Evolutionary conservation across 1,284 basidiomycete genomes (phyloP).

Genomic region (Malassezia brasiliensis): DNA sequence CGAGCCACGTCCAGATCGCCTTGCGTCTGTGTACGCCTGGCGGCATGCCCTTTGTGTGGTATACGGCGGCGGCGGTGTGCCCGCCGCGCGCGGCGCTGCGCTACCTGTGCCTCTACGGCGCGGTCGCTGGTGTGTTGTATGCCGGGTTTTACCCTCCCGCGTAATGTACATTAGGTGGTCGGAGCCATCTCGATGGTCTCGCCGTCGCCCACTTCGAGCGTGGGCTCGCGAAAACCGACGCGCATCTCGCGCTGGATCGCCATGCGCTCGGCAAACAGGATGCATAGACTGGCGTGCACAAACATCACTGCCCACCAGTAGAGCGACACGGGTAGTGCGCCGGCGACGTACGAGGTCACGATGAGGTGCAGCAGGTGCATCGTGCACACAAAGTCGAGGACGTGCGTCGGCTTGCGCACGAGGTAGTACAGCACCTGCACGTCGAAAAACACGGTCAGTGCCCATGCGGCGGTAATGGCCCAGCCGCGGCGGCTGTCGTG

Average conservation of each 20-base stretch:
- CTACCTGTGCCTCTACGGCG: conserved; percentile 71
- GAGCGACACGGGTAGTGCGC: conserved; percentile 63
- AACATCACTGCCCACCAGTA: conserved; percentile 55
- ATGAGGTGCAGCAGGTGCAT: conserved; percentile 80
- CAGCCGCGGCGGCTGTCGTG: conserved; percentile 50
- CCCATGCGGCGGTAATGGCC: conserved; percentile 9
- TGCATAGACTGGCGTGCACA: conserved; percentile 62
- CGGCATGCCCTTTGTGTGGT: conserved; percentile 67
- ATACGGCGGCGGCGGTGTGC: conserved; percentile 51
- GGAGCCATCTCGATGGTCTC: conserved; percentile 1
- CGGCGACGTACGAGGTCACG: conserved; percentile 80
- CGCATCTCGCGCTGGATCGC: conserved; percentile 85
- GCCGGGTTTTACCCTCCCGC: conserved; percentile 80
- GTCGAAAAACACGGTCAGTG: conserved; percentile 20
- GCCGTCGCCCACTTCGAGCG: background rate
- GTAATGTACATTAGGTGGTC: conserved; percentile 42
- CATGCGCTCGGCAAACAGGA: conserved; percentile 72
- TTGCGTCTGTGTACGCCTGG: conserved; percentile 65
- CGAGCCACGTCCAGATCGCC: conserved; percentile 80
- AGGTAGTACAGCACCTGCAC: conserved; percentile 77
- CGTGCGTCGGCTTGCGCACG: conserved; percentile 77
- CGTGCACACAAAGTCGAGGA: conserved; percentile 87
- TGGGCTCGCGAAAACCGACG: conserved; percentile 13
- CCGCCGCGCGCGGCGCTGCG: conserved; percentile 41
- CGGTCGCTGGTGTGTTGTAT: conserved; percentile 68